Base-by-base conservation (phyloP, 768 basidiomycete species). In the Lentinula lateritia region DNA sequence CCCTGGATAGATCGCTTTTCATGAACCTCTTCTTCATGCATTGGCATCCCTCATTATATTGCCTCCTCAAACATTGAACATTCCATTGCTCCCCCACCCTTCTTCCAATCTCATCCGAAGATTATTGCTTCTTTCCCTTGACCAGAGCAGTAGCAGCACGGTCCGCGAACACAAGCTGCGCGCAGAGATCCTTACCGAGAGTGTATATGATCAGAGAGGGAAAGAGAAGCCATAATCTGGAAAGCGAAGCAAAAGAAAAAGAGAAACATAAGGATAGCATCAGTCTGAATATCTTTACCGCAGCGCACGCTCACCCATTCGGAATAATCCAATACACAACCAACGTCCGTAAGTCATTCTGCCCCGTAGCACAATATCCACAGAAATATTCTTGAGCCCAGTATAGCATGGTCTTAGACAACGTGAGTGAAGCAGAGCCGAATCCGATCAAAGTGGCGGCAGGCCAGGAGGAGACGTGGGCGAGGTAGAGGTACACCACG, bases 321-420 rank as follows among this genome's bases (percentile, higher is more conserved):
- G 91, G 89, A 60, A 88, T 71, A 61, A 90, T 76, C 82, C 84
- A 93, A 63, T 81, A 83, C 53, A 84, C 67, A 62, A 88, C 59
- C 15, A 85, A 72, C 38, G 79, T 77, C 20, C 68, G 59, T 41
- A 75, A 67, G 15, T 80, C 66, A 67, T 90, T 89, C 70, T 91
- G 86, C 39, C 88, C 84, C 42, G 83, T 72, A 36, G 81, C 72
- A 70, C 89, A 91, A 10, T 77, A 78, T n/a, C 79, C 78, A 69
- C 89, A 90, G 67, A 82, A 89, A 69, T 85, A 84, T 72, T 92
- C 90, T 72, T 91, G 85, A 20, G 77, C 67, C 67, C 81, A 80
- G 71, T 93, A 94, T 35, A 93, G 79, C 1, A 82, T 73, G 1
- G 92, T 94, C 77, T 93, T 93, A 36, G 83, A 83, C 36, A 92